Evolutionary conservation across 805 yeast genomes (phyloP).

Genomic region (Tetrapisispora nanseiensis): DNA sequence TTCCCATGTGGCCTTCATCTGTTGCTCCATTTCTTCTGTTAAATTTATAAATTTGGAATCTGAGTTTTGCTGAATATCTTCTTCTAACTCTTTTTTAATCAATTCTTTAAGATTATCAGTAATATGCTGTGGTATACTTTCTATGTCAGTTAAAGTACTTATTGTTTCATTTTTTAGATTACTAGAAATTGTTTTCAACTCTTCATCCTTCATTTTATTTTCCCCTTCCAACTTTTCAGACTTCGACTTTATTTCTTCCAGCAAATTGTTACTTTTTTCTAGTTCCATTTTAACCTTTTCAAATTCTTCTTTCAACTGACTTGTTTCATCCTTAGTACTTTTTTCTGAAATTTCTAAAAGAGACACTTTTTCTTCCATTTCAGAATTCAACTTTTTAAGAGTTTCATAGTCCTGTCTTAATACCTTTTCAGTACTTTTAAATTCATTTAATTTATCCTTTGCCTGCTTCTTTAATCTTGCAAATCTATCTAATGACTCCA

Average conservation of each 20-base stretch:
- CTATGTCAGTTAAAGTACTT: neutral
- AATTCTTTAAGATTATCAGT: conserved; percentile 6
- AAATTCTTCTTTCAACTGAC: conserved; percentile 6
- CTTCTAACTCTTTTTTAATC: conserved; percentile 20
- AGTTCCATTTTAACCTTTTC: conserved; percentile 16
- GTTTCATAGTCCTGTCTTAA: conserved; percentile 32
- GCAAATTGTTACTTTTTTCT: neutral
- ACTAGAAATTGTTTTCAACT: conserved; percentile 8
- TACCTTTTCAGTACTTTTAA: conserved; percentile 28
- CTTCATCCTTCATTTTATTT: conserved; percentile 6
- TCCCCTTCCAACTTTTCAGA: conserved; percentile 9
- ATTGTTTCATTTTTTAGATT: conserved; percentile 1
- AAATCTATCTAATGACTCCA: conserved; percentile 27
- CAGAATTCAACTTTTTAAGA: conserved; percentile 14
- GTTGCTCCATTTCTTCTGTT: conserved; percentile 4
- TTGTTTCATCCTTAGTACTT: conserved; percentile 2
- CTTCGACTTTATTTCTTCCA: neutral
- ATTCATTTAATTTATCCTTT: conserved; percentile 27
- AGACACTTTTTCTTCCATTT: conserved; percentile 9
- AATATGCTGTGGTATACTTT: neutral
- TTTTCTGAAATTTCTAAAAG: conserved; percentile 9
- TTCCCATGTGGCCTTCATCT: conserved; percentile 29
- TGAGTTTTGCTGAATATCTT: conserved; percentile 12
- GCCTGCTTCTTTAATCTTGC: conserved; percentile 28
- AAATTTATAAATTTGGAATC: conserved; percentile 5